Evolutionary conservation across 208 protist species (phyloP).

Genomic region (Naegleria gruberi): DNA sequence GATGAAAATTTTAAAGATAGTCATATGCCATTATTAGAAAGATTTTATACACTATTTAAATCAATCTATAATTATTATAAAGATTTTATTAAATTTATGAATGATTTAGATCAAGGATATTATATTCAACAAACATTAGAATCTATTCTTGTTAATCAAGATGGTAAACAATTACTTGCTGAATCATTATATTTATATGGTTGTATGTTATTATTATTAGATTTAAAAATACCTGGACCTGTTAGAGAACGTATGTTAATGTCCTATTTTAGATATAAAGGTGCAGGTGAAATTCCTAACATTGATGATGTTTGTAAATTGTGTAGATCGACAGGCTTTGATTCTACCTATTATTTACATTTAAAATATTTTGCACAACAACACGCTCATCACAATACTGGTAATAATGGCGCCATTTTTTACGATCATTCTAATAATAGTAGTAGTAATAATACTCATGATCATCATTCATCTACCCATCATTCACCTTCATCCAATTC

Average conservation of each 20-base stretch:
- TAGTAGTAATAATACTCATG: neutral
- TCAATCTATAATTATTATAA: conserved; percentile 86
- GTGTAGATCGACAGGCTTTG: conserved; percentile 74
- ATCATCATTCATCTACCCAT: neutral
- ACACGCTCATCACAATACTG: neutral
- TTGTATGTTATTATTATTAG: conserved; percentile 88
- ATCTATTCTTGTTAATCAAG: conserved; percentile 72
- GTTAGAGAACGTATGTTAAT: conserved; percentile 92
- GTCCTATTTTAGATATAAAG: conserved; percentile 88
- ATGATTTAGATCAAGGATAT: conserved; percentile 75
- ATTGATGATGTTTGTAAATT: conserved; percentile 89
- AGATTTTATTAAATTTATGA: conserved; percentile 75
- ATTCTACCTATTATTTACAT: conserved; percentile 19
- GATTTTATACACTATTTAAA: conserved; percentile 92
- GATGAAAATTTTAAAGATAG: conserved; percentile 62
- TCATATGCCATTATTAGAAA: conserved; percentile 86
- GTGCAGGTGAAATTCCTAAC: conserved; percentile 64
- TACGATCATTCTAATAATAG: neutral
- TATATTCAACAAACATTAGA: conserved; percentile 83
- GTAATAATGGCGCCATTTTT: neutral
- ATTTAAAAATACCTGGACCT: conserved; percentile 76
- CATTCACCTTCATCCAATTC: neutral
- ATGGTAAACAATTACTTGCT: conserved; percentile 91
- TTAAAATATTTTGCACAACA: neutral
- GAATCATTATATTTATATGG: conserved; percentile 86